phyloP scores from a whole-genome alignment of 176 grass and related monocot species.

The Carex scoparia region DNA sequence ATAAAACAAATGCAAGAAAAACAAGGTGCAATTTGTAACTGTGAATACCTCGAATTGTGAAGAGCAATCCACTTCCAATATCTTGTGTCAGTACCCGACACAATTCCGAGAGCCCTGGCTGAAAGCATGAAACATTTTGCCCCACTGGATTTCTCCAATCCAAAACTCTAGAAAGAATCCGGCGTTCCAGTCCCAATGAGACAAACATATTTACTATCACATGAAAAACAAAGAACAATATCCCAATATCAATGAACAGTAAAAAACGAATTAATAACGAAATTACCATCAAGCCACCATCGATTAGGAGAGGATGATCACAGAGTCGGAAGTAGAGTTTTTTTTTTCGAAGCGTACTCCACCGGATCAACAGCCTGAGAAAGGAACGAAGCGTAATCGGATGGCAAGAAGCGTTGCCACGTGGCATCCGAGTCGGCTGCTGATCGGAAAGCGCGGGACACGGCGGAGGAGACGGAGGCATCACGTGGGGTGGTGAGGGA shows the following conservation, averaged over 20 bases:
- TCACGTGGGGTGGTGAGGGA: slow-evolving; percentile 15
- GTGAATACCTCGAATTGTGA: slow-evolving; percentile 21
- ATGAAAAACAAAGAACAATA: neutral
- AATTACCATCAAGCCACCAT: slow-evolving; percentile 25
- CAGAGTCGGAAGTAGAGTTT: no score
- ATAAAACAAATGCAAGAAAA: neutral
- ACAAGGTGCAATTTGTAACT: slow-evolving; percentile 12
- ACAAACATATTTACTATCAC: neutral
- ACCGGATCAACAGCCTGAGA: slow-evolving; percentile 3
- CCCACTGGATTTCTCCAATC: slow-evolving; percentile 32
- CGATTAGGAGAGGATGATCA: slow-evolving; percentile 15
- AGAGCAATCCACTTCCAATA: slow-evolving; percentile 34
- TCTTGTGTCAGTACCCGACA: slow-evolving; percentile 2
- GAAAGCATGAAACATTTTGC: slow-evolving; percentile 36
- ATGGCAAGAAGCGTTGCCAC: slow-evolving; percentile 15
- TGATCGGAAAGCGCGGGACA: slow-evolving; percentile 19
- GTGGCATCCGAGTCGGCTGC: slow-evolving; percentile 10
- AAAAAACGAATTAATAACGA: neutral
- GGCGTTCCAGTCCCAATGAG: neutral
- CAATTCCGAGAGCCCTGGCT: slow-evolving; percentile 16
- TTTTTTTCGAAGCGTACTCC: neutral
- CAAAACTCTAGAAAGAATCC: slow-evolving; percentile 27
- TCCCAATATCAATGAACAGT: neutral
- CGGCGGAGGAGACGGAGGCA: neutral
- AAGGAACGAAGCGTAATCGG: neutral